phyloP scores from a whole-genome alignment of 2,329 filamentous ascomycete species.

The Teratosphaeria epicoccoides region DNA sequence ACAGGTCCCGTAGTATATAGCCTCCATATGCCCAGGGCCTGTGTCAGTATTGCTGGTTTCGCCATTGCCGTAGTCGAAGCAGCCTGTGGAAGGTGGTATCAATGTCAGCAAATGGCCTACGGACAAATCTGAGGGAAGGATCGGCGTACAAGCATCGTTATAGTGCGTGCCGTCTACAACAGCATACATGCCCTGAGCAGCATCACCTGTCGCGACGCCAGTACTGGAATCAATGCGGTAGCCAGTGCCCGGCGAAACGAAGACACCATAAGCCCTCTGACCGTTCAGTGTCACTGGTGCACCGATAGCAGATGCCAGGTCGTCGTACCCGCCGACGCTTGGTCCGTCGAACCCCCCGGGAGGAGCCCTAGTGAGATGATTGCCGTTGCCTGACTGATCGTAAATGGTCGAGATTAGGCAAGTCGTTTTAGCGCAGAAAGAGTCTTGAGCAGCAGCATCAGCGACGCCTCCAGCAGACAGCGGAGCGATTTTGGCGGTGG shows the following conservation, averaged over 20 bases:
- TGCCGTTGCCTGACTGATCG: slow-evolving; percentile 51
- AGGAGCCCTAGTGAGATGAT: slow-evolving; percentile 50
- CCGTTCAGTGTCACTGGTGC: slow-evolving; percentile 49
- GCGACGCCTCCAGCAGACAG: slow-evolving; percentile 50
- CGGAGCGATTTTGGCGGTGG: slow-evolving; percentile 39
- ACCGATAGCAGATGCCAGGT: slow-evolving; percentile 48
- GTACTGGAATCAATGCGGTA: slow-evolving; percentile 48
- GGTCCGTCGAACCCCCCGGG: slow-evolving; percentile 48
- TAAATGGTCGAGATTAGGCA: slow-evolving; percentile 53
- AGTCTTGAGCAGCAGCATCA: slow-evolving; percentile 47
- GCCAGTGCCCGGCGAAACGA: slow-evolving; percentile 42
- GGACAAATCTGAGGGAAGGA: slow-evolving; percentile 12
- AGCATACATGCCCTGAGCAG: slow-evolving; percentile 49
- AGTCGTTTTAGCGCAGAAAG: slow-evolving; percentile 49
- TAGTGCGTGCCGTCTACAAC: slow-evolving; percentile 50
- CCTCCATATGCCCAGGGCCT: slow-evolving; percentile 58
- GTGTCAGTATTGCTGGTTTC: slow-evolving; percentile 33
- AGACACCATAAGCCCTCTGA: slow-evolving; percentile 51
- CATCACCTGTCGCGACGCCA: slow-evolving; percentile 45
- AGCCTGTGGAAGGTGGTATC: background rate
- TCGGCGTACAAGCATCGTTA: slow-evolving; percentile 42
- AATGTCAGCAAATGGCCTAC: slow-evolving; percentile 7
- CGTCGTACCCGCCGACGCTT: slow-evolving; percentile 46
- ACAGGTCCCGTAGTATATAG: slow-evolving; percentile 52
- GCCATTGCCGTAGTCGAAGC: slow-evolving; percentile 31